These are phyloP conservation scores for Candida maris DNA, from an alignment of 805 yeast genomes.

Conservation along the genomic window DNA sequence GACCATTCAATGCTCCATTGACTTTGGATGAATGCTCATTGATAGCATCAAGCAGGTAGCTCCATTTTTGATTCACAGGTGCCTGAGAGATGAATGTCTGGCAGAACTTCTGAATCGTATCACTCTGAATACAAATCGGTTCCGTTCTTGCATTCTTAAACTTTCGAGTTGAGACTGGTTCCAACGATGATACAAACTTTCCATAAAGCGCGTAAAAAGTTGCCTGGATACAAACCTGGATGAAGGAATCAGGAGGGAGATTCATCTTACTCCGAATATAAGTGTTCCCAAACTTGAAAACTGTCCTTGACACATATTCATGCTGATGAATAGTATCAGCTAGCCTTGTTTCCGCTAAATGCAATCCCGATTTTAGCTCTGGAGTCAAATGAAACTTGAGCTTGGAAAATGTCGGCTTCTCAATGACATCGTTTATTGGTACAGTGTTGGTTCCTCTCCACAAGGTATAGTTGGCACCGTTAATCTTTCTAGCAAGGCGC, in stretches of 20 bases:
- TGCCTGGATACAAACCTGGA: conserved; percentile 51
- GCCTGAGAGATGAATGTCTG: conserved; percentile 62
- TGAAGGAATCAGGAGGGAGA: conserved; percentile 46
- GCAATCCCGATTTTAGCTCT: conserved; percentile 46
- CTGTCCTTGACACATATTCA: conserved; percentile 42
- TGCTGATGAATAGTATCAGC: conserved; percentile 58
- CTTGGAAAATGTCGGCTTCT: conserved; percentile 35
- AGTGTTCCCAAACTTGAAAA: conserved; percentile 29
- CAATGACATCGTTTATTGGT: conserved; percentile 28
- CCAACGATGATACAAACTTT: conserved; percentile 34
- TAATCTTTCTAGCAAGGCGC: conserved; percentile 54
- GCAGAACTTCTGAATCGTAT: conserved; percentile 45
- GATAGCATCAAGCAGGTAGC: conserved; percentile 48
- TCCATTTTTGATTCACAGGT: conserved; percentile 44
- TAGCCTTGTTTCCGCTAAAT: conserved; percentile 54
- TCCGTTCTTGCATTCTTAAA: conserved; percentile 70
- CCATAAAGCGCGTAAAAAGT: conserved; percentile 56
- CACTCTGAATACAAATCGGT: conserved; percentile 61
- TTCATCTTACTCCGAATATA: conserved; percentile 37
- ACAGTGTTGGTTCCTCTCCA: conserved; percentile 43
- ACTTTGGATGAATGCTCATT: conserved; percentile 47
- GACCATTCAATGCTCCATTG: conserved; percentile 52
- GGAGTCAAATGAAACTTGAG: conserved; percentile 39
- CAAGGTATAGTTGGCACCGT: conserved; percentile 52
- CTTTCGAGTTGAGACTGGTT: conserved; percentile 62